Percentiles rank a stretch among this genome's conserved stretches.
Conservation (phyloP, 306 rosid species). For the Arachis stenosperma region DNA sequence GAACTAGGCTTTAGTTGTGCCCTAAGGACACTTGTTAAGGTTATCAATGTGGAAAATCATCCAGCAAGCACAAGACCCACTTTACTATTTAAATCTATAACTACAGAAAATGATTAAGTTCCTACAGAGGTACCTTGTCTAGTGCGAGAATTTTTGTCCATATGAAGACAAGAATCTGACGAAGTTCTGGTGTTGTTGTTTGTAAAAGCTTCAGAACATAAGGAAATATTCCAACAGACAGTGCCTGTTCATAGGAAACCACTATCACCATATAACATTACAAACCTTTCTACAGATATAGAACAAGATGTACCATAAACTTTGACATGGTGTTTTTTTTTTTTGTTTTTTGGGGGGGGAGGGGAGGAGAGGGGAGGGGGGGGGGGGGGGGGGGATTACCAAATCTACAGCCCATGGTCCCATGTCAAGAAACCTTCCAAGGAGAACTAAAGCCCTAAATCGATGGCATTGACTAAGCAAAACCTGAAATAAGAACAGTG, state of each 20-base stretch:
- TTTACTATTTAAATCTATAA: not conserved
- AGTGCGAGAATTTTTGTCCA: constrained; percentile 99
- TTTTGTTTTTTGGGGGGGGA: not conserved
- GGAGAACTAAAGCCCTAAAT: constrained; percentile 88
- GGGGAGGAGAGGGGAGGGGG: not conserved
- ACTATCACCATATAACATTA: constrained; percentile 28
- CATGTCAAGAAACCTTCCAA: constrained; percentile 98
- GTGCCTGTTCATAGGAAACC: constrained; percentile 58
- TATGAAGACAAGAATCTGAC: constrained; percentile 95
- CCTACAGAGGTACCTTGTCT: constrained; percentile 73
- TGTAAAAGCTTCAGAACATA: constrained; percentile 92
- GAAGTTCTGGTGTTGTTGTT: constrained; percentile 93
- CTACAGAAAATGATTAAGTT: constrained; percentile 20
- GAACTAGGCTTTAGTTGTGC: not conserved
- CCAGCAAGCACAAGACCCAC: not conserved
- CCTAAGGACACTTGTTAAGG: too few relatives aligned
- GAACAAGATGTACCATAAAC: constrained; percentile 15
- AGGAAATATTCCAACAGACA: constrained; percentile 99
- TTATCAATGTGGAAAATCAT: not conserved
- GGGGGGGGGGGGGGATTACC: constrained; percentile 44
- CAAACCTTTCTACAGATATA: constrained; percentile 5
- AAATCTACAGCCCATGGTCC: constrained; percentile 99
- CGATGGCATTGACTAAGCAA: constrained; percentile 96
- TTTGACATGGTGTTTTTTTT: not conserved
- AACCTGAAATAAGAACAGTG: constrained; percentile 63